A percentile compares a stretch with the other conserved stretches of the same genome.
phyloP scores from a whole-genome alignment of 2,329 filamentous ascomycete genomes.

The Aspergillus pseudotamarii region DNA sequence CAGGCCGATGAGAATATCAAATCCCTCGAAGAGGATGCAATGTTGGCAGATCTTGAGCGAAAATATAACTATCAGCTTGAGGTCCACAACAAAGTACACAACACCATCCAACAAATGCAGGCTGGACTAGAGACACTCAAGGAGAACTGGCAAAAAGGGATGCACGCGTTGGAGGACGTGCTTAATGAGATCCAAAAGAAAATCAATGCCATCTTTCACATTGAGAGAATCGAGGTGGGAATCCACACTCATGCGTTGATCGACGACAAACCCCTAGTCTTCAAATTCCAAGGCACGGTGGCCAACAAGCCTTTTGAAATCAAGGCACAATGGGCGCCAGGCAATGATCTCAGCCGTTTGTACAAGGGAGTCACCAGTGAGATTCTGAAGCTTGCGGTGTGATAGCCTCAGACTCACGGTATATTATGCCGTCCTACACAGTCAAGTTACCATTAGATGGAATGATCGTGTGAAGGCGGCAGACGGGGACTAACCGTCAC shows the following conservation, averaged over 20 bases:
- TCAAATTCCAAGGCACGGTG: not conserved
- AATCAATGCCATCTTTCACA: not conserved
- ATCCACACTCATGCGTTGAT: not conserved
- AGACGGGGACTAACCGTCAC: not conserved
- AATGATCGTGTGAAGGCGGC: not conserved
- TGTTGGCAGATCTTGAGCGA: not conserved
- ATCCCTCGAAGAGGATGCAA: not conserved
- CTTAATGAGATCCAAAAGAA: not conserved
- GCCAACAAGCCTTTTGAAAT: not conserved
- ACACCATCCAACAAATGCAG: conserved; percentile 3
- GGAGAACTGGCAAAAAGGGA: not conserved
- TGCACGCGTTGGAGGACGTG: not conserved
- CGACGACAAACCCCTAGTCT: not conserved
- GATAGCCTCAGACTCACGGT: not conserved
- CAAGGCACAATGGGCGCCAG: not conserved
- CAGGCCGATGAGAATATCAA: not conserved
- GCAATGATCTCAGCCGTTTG: not conserved
- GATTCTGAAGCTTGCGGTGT: not conserved
- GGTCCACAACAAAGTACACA: not conserved
- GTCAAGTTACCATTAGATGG: not conserved
- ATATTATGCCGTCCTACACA: not conserved
- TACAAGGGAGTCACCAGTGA: not conserved
- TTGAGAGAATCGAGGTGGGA: not conserved
- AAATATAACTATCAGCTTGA: not conserved
- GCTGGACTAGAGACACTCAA: not conserved